Evolutionary conservation across 257 asterid genomes (phyloP).

Genomic region (Ligustrum vulgare): DNA sequence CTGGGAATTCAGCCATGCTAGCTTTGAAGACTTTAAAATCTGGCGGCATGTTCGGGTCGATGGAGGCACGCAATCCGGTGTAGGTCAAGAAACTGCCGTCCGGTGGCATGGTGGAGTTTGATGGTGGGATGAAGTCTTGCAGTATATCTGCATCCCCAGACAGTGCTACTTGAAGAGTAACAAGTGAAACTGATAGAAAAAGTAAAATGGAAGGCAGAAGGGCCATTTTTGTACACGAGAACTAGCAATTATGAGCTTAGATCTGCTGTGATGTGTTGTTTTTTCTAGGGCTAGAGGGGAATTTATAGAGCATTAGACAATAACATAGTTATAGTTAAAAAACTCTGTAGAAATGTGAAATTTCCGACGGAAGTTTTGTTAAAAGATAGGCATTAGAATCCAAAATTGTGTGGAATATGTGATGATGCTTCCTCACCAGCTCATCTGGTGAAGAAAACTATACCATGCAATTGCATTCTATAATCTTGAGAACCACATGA

Average conservation of each 20-base stretch:
- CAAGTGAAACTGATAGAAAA: neutral
- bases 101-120: neutral
- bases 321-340: neutral
- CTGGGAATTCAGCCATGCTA: slow-evolving; percentile 33
- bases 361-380: neutral
- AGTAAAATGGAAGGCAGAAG: neutral
- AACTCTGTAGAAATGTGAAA: neutral
- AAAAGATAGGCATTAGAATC: neutral
- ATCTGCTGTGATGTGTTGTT: neutral
- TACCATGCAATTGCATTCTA: neutral
- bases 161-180: neutral
- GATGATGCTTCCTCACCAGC: neutral
- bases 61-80: slow-evolving; percentile 37
- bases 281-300: neutral
- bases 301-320: neutral
- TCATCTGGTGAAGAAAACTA: slow-evolving; percentile 2
- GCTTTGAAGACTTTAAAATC: slow-evolving; percentile 33
- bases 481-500: neutral
- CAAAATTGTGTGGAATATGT: neutral
- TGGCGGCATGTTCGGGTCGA: slow-evolving; percentile 13
- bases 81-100: slow-evolving; percentile 32
- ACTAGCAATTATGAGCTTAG: neutral
- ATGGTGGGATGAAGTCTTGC: slow-evolving; percentile 39
- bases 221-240: neutral
- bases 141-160: slow-evolving; percentile 45